Conservation (phyloP, 202 grass and related monocot genomes). For the Carex arenaria region DNA sequence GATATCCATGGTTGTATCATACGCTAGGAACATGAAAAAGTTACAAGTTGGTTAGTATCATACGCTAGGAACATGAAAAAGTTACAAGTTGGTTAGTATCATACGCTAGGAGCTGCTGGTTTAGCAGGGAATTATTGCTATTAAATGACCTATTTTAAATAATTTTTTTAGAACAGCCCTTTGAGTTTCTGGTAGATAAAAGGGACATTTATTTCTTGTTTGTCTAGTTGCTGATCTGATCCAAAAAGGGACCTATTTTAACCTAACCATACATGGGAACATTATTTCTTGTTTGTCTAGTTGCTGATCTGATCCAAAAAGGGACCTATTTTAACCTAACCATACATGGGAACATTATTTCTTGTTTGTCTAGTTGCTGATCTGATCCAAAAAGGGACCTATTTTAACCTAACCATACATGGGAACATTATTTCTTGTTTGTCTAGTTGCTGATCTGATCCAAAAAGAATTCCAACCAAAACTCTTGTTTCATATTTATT, state of each 20-base stretch:
- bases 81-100: no score
- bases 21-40: not conserved
- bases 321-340: constrained; percentile 2
- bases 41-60: no score
- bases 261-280: not conserved
- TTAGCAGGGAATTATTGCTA: not conserved
- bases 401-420: not conserved
- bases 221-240: not conserved
- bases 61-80: not conserved
- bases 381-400: not conserved
- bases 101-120: not conserved
- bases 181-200: not conserved
- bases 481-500: not conserved
- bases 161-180: not conserved
- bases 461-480: not conserved
- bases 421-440: not conserved
- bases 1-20: no score
- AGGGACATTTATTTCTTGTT: not conserved
- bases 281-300: not conserved
- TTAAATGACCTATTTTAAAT: not conserved
- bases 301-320: not conserved
- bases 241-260: not conserved
- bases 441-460: not conserved
- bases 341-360: not conserved
- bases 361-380: not conserved